Evolutionary conservation across 176 grass and related monocot genomes (phyloP), one percentile per base, ranked within the genome.

Genomic region (Ampelocalamus luodianensis): DNA sequence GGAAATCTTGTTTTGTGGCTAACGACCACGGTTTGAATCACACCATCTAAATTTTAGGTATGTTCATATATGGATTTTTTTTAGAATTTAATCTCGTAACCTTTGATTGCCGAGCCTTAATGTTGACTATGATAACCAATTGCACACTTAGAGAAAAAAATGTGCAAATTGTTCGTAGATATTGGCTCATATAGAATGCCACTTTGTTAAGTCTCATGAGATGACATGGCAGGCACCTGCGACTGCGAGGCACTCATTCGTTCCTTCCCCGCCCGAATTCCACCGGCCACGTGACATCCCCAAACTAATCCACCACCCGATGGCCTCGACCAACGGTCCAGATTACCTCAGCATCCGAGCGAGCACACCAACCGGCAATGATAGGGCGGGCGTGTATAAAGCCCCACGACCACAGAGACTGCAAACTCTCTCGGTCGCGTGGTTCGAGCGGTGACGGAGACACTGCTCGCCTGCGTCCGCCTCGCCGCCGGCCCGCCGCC

Each of bases 351-450:
- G 18, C 18, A 55, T 18, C 53, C 2, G 18, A 15, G 14, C 0
- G 17, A 42, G 61, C n/a, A 85, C 45, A 27, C 39, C 68, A 63
- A 36, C 67, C 26, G 26, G 27, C 40, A 22, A 48, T 10, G 79
- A 50, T 49, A 36, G 76, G 23, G n/a, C 39, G 0, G 8, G 43
- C 45, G 43, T 38, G 10, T 40, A 68, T 67, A 68, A 56, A 85
- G 34, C 5, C 10, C 11, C 83, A 34, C 72, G 23, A 23, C 50
- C 74, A 68, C 37, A 85, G 36, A 17, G 38, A 17, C 37, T 0
- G 34, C 60, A 77, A 45, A n/a, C 69, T 63, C 68, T 77, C 36
- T 77, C 36, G 22, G 72, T 44, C 72, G n/a, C 62, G 46, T 78
- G 64, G 65, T 53, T 85, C 40, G 22, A 77, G 82, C 29, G 16